Conservation (phyloP, 352 stramenopile species). For the Globisporangium middletonii region DNA sequence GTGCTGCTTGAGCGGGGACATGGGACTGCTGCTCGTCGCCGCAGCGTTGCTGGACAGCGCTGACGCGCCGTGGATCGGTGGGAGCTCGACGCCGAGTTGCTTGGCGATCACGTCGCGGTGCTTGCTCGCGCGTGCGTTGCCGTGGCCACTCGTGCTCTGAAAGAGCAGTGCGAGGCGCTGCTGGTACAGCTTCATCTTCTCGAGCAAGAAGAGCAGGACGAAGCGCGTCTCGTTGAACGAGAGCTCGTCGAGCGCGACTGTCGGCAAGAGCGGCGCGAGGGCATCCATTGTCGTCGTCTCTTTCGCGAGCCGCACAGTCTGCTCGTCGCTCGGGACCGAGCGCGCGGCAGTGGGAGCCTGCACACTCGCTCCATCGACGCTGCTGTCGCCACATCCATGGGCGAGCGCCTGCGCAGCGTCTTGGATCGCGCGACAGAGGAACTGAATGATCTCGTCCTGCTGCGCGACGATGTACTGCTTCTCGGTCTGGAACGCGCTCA, state of each 20-base stretch:
- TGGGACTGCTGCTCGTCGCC: neutral
- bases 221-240: constrained; percentile 31
- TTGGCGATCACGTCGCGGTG: constrained; percentile 30
- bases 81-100: constrained; percentile 53
- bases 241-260: constrained; percentile 44
- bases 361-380: neutral
- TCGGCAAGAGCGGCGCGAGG: constrained; percentile 23
- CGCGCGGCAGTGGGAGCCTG: neutral
- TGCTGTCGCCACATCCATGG: constrained; percentile 2
- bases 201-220: constrained; percentile 51
- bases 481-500: constrained; percentile 43
- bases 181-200: constrained; percentile 65
- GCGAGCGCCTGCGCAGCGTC: constrained; percentile 19
- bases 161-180: constrained; percentile 41
- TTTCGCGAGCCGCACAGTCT: constrained; percentile 16
- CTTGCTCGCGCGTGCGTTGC: neutral
- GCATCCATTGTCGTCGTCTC: constrained; percentile 31
- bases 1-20: constrained; percentile 44
- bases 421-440: constrained; percentile 34
- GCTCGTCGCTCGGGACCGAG: constrained; percentile 2
- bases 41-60: neutral
- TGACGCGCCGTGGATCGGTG: constrained; percentile 24
- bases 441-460: constrained; percentile 64
- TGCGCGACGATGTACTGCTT: constrained; percentile 53
- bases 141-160: constrained; percentile 3